Conservation (phyloP, 805 yeast species). For the Wickerhamiella australiensis region DNA sequence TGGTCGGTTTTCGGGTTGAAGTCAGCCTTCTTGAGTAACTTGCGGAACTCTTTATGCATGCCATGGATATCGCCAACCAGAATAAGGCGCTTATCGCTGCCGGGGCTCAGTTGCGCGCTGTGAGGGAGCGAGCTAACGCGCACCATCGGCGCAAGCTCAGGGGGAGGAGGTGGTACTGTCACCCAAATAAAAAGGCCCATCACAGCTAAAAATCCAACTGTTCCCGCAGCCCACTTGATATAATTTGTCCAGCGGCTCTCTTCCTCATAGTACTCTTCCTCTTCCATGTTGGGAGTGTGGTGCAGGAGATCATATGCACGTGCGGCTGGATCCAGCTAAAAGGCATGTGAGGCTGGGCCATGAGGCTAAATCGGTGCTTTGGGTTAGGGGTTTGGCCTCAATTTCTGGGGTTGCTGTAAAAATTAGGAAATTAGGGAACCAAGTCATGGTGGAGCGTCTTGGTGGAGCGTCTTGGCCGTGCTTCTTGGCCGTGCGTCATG, state of each 20-base stretch:
- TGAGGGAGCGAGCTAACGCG: slow-evolving; percentile 21
- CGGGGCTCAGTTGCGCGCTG: slow-evolving; percentile 13
- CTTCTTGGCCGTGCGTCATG: too few species aligned
- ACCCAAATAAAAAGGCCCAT: slow-evolving; percentile 10
- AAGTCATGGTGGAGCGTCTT: too few species aligned
- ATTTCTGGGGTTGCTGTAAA: too few species aligned
- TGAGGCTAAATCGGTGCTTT: too few species aligned
- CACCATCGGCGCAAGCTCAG: slow-evolving; percentile 17
- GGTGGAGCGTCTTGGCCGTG: too few species aligned
- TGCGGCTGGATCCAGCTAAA: too few species aligned
- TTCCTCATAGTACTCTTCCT: neutral
- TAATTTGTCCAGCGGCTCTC: neutral
- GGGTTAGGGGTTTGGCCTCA: too few species aligned
- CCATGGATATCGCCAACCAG: slow-evolving; percentile 88
- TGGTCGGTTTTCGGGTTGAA: slow-evolving; percentile 36
- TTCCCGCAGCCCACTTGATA: slow-evolving; percentile 3
- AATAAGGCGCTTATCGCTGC: slow-evolving; percentile 36
- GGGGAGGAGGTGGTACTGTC: slow-evolving; percentile 8
- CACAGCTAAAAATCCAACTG: slow-evolving; percentile 5
- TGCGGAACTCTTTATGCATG: slow-evolving; percentile 41
- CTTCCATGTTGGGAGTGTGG: slow-evolving; percentile 6
- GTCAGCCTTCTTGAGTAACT: slow-evolving; percentile 41
- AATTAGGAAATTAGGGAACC: too few species aligned
- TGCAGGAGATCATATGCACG: neutral
- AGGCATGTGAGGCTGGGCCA: too few species aligned